phyloP scores from a whole-genome alignment of 345 rosid genomes.

The Populus davidiana region DNA sequence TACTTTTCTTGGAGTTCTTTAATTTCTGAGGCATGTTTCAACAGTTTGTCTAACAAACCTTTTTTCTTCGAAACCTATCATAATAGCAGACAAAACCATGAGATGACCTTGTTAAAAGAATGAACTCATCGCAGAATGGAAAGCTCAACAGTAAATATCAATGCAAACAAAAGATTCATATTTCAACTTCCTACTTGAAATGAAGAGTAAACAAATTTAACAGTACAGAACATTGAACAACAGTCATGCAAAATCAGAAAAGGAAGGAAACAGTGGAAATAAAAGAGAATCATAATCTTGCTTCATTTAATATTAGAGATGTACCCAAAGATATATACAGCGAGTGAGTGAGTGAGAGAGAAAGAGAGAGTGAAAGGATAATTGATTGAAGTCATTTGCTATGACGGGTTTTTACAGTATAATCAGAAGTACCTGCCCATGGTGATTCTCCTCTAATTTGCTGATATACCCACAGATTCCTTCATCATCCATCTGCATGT shows the following conservation, averaged over 20 bases:
- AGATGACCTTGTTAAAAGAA: neutral
- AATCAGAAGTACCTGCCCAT: slow-evolving; percentile 56
- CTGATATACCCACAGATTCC: slow-evolving; percentile 56
- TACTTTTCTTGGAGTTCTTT: slow-evolving; percentile 78
- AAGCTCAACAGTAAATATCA: slow-evolving; percentile 11
- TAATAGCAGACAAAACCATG: slow-evolving; percentile 15
- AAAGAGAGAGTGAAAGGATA: neutral
- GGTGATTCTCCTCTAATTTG: slow-evolving; percentile 57
- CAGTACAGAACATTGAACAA: neutral
- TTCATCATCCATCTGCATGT: slow-evolving; percentile 52
- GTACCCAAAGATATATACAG: neutral
- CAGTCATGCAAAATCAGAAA: slow-evolving; percentile 1
- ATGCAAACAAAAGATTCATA: neutral
- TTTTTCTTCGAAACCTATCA: slow-evolving; percentile 71
- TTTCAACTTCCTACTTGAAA: neutral
- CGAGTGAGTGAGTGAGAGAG: neutral
- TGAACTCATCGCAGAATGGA: neutral
- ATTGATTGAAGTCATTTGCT: neutral
- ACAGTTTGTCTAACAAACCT: slow-evolving; percentile 52
- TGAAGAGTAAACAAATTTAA: neutral
- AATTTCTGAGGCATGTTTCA: slow-evolving; percentile 55
- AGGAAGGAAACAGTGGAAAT: neutral
- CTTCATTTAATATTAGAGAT: neutral
- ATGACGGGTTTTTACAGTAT: slow-evolving; percentile 4
- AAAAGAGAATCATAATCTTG: neutral